Conservation (phyloP, 768 basidiomycete genomes). For the Mycena rosella region DNA sequence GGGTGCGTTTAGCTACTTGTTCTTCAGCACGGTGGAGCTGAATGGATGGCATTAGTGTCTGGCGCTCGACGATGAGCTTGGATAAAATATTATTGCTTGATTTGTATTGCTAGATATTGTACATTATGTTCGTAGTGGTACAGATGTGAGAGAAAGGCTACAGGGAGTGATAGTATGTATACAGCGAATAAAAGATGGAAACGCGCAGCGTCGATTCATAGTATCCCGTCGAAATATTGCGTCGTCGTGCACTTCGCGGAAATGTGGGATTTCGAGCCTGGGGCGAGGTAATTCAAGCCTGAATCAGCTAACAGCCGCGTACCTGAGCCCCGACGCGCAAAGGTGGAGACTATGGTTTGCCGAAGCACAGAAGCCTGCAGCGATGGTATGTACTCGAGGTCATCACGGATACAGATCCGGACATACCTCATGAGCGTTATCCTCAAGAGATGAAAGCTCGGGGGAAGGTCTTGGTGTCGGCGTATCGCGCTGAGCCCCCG, state of each 20-base stretch:
- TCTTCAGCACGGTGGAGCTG: background rate
- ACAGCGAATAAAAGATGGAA: background rate
- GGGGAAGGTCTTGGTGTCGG: background rate
- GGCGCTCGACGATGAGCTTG: constrained; percentile 57
- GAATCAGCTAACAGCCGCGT: background rate
- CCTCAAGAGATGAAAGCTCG: background rate
- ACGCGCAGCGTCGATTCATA: constrained; percentile 7
- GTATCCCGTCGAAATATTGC: constrained; percentile 37
- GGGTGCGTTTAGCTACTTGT: constrained; percentile 68
- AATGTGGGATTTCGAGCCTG: constrained; percentile 5
- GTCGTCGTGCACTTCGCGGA: constrained; percentile 30
- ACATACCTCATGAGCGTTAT: constrained; percentile 4
- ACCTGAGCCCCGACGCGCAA: constrained; percentile 41
- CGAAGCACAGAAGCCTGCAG: constrained; percentile 43
- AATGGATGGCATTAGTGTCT: constrained; percentile 51
- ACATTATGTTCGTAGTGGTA: constrained; percentile 14
- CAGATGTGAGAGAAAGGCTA: background rate
- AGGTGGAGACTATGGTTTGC: constrained; percentile 52
- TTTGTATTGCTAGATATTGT: too few relatives aligned
- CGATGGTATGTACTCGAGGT: background rate
- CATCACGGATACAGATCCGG: background rate
- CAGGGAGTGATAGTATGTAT: background rate
- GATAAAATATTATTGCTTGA: too few relatives aligned
- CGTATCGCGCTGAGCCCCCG: constrained; percentile 1
- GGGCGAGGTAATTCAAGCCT: background rate